Evolutionary conservation across 1,284 basidiomycete species (phyloP), one percentile per base, ranked within the genome.

Genomic region (Rhodotorula glutinis): DNA sequence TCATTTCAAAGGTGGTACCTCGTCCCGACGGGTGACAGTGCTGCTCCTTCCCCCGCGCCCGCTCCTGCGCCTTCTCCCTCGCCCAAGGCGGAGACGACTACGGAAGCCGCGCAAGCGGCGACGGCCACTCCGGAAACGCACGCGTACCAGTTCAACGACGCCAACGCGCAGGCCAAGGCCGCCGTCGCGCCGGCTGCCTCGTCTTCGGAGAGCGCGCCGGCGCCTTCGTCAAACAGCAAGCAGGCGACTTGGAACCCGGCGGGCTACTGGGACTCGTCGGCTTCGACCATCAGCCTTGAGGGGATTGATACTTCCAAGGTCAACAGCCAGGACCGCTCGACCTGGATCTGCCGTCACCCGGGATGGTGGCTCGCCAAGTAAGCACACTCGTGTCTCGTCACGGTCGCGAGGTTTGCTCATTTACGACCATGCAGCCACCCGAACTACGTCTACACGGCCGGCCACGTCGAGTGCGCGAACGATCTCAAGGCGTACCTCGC

Each of bases 331-430:
- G 63, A 70, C 53, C 63, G 57, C 47, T 47, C 46, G 52, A 67
- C 69, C 19, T 67, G 69, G 69, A 25, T 67, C 27, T 70, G 69
- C 59, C 53, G 61, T n/a, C 65, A 67, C 65, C 57, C 57, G 1
- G 68, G 65, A 17, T 63, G 65, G 65, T 70, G 69, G 69, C 57
- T 70, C 49, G 58, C 58, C 17, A 33, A 30, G 63, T 65, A 4
- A 17, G 63, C 49, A 2, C 21, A 4, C 13, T 33, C 29, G 8
- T 46, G 40, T 3, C 33, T 46, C n/a, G 21, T 38, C 27, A 16
- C 27, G 21, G 17, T 30, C 46, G 30, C 33, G 33, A 58, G 46
- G 30, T 49, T 23, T n/a, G 14, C 30, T 23, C 3, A 27, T 38
- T 25, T 33, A 27, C 13, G n/a, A 23, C 21, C 46, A 9, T 25